Base-by-base conservation (phyloP, 2,329 filamentous ascomycete genomes). In the Alternaria sp. region DNA sequence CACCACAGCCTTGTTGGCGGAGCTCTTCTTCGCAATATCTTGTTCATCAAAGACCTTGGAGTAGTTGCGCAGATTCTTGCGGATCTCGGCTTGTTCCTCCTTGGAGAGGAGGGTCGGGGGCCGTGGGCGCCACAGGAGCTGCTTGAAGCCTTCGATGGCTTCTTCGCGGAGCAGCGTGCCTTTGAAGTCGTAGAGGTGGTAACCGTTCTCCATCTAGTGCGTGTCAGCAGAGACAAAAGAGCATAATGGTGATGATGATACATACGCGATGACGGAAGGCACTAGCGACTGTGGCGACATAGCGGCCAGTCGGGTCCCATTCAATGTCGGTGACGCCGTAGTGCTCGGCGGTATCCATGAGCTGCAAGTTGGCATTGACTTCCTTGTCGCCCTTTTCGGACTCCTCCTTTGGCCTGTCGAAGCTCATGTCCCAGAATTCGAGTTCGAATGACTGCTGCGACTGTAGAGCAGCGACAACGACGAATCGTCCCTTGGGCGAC, bases 21-120 rank as follows among this genome's bases (percentile, higher is more conserved):
- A 95, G 66, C 94, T 95, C 78, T 94, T 94, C 78, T 95, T 94
- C 79, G 96, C 94, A 68, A 91, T 89, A 82, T 99, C 96, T 80
- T 97, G 92, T 83, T 97, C 93, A 73, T 99, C 96, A 81, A 99
- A 99, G 70, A 92, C 86, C 79, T 93, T 92, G 81, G 90, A 93
- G 88, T 97, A 99, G 82, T 98, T 96, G 72, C 95, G 92, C 59
- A 99, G 90, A 83, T 97, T 99, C 89, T 97, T 97, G 85, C 96
- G 95, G 76, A 98, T 93, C 76, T 92, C 88, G 87, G 97, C 97
- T 85, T 98, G 96, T 86, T 99, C 95, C 68, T 98, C 95, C 84
- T 97, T 97, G 81, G 88, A 90, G 61, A 99, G 91, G 67, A 99
- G 89, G n/a, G 93, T 96, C 8, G 92, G 81, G 20, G 96, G 96